A percentile compares a stretch with the other conserved stretches of the same genome.
phyloP scores from a whole-genome alignment of 1,284 basidiomycete genomes.

The Psilocybe mexicana region DNA sequence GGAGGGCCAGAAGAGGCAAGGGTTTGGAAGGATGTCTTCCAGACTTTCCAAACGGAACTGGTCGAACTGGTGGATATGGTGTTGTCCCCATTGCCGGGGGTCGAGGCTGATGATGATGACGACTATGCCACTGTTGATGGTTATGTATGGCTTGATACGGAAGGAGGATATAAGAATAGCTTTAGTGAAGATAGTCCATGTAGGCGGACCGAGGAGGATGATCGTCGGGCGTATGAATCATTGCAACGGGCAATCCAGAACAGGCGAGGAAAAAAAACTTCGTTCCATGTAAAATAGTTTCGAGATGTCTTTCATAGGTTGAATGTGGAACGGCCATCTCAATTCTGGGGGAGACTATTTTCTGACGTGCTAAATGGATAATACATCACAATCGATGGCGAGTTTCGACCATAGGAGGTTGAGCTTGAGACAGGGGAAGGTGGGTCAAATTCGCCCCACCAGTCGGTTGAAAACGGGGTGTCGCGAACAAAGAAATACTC shows the following conservation, averaged over 20 bases:
- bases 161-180: neutral
- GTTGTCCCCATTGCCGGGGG: neutral
- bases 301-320: too few species aligned
- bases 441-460: neutral
- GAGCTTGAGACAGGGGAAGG: neutral
- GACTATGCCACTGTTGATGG: neutral
- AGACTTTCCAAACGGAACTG: neutral
- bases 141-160: neutral
- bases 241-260: neutral
- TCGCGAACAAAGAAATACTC: neutral
- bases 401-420: neutral
- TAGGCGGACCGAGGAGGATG: neutral
- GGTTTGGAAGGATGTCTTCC: constrained; percentile 1
- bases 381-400: neutral
- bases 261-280: too few species aligned
- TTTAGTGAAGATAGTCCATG: neutral
- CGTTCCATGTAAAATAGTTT: too few species aligned
- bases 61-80: neutral
- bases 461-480: neutral
- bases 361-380: neutral
- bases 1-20: neutral
- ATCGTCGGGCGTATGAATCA: neutral
- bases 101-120: neutral
- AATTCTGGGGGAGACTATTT: neutral
- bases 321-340: too few species aligned